A percentile compares a stretch with the other conserved stretches of the same genome.
Evolutionary conservation across 108 stramenopile species (phyloP).

Genomic region (Discostella pseudostelligera): DNA sequence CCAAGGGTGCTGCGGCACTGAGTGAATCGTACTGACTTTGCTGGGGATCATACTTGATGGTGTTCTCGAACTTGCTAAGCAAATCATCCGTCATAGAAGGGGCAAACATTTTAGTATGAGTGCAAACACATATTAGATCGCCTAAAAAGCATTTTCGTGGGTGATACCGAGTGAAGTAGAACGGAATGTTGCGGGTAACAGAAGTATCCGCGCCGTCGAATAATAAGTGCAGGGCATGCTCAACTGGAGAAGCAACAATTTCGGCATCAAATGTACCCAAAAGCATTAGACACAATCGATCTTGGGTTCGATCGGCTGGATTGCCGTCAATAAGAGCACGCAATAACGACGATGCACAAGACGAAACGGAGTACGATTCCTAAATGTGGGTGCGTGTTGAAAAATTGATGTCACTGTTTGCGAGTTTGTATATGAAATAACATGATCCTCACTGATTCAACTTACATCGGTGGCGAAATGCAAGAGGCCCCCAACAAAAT

Average conservation of each 20-base stretch:
- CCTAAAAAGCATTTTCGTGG: conserved; percentile 31
- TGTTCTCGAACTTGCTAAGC: conserved; percentile 12
- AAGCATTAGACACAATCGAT: conserved; percentile 35
- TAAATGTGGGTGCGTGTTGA: neutral
- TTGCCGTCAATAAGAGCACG: conserved; percentile 42
- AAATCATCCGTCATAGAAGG: conserved; percentile 17
- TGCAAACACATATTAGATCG: conserved; percentile 29
- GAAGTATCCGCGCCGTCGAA: conserved; percentile 7
- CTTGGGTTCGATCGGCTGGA: conserved; percentile 29
- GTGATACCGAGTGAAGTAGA: conserved; percentile 13
- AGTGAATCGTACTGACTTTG: conserved; percentile 12
- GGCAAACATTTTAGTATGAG: conserved; percentile 12
- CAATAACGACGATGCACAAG: conserved; percentile 36
- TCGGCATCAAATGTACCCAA: conserved; percentile 28
- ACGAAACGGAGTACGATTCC: conserved; percentile 36
- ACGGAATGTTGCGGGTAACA: conserved; percentile 2
- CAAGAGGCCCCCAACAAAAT: conserved; percentile 35
- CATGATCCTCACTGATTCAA: neutral
- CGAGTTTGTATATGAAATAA: neutral
- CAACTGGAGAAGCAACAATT: conserved; percentile 14
- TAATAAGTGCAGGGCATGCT: conserved; percentile 20
- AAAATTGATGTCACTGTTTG: neutral
- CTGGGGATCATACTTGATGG: neutral
- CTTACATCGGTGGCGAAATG: conserved; percentile 37
- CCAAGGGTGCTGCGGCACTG: conserved; percentile 10